Conservation (phyloP, 139 green algal genomes). For the Chlamydomonas schloesseri region DNA sequence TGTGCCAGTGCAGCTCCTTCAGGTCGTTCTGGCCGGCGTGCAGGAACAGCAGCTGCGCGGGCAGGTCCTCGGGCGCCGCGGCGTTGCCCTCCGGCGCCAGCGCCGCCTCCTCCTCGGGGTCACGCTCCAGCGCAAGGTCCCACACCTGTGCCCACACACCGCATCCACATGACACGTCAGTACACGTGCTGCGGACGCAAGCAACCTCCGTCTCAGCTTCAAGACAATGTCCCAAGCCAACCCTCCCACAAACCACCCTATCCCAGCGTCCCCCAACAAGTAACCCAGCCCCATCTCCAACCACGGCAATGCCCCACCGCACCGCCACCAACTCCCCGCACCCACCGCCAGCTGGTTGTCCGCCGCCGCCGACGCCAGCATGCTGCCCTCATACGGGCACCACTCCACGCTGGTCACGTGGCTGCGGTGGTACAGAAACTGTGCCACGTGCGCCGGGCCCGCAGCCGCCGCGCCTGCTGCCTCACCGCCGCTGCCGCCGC, state of each 20-base stretch:
- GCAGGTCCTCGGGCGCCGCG: constrained; percentile 82
- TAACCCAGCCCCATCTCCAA: too few species aligned
- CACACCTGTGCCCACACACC: constrained; percentile 89
- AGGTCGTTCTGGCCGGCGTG: constrained; percentile 93
- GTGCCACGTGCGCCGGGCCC: constrained; percentile 48
- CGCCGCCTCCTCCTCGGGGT: constrained; percentile 94
- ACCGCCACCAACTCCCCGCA: not conserved
- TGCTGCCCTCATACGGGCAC: constrained; percentile 93
- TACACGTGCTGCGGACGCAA: too few species aligned
- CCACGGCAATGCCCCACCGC: not conserved
- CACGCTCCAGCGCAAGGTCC: constrained; percentile 97
- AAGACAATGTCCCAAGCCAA: too few species aligned
- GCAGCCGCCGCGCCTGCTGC: not conserved
- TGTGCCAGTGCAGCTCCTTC: constrained; percentile 98
- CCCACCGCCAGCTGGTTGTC: constrained; percentile 77
- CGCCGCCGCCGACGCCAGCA: constrained; percentile 80
- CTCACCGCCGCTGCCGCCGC: not conserved
- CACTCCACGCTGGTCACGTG: constrained; percentile 95
- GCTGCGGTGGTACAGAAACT: constrained; percentile 61
- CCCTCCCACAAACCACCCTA: too few species aligned
- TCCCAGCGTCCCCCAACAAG: too few species aligned
- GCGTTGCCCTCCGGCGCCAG: constrained; percentile 81
- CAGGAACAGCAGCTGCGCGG: constrained; percentile 94
- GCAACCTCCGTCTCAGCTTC: too few species aligned
- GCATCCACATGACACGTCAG: too few species aligned